phyloP scores from a whole-genome alignment of 441 rosid species.

The Pelargonium australe region DNA sequence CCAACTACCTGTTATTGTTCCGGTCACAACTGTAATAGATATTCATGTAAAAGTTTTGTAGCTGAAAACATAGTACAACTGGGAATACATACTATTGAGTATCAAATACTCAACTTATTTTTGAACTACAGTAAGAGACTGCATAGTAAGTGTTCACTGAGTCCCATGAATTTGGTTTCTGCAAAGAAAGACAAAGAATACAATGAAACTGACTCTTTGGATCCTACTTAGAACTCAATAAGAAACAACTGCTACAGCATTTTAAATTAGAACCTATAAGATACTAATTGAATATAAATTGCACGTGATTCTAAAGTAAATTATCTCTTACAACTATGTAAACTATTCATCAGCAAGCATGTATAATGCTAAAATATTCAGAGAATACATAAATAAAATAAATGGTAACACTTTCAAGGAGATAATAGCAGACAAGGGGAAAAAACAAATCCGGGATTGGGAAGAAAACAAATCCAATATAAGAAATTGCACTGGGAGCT shows the following conservation, averaged over 20 bases:
- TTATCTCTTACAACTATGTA: not conserved
- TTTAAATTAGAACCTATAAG: not conserved
- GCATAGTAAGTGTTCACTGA: not conserved
- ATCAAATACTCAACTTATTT: not conserved
- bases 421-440: not conserved
- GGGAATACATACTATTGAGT: no score
- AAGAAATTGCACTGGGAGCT: not conserved
- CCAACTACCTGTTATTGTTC: constrained; percentile 2
- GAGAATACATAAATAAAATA: not conserved
- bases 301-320: not conserved
- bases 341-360: not conserved
- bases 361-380: not conserved
- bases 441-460: not conserved
- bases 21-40: not conserved
- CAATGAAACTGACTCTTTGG: not conserved
- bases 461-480: not conserved
- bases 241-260: not conserved
- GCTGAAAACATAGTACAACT: no score
- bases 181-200: not conserved
- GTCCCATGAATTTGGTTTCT: not conserved
- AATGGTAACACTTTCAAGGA: not conserved
- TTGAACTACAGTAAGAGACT: not conserved
- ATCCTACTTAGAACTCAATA: not conserved
- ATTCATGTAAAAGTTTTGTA: no score
- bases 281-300: not conserved